A percentile compares a stretch with the other conserved stretches of the same genome.
phyloP scores from a whole-genome alignment of 768 basidiomycete species.

The Tulasnella sp. region DNA sequence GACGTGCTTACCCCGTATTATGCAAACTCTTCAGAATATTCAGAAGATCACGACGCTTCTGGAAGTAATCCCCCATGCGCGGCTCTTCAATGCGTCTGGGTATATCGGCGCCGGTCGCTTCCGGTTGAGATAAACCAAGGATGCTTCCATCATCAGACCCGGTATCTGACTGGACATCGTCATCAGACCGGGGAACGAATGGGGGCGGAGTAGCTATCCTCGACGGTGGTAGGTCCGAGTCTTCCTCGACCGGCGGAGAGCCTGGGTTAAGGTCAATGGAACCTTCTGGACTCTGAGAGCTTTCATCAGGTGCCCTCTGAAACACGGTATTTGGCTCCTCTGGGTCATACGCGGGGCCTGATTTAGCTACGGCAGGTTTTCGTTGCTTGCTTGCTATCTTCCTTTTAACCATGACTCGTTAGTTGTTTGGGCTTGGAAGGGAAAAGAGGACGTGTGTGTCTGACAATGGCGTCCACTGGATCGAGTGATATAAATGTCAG shows the following conservation, averaged over 20 bases:
- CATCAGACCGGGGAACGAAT: background rate
- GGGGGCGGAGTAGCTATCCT: background rate
- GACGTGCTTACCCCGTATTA: constrained; percentile 14
- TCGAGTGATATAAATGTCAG: background rate
- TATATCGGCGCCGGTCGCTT: background rate
- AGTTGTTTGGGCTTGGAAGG: background rate
- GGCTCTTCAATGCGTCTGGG: background rate
- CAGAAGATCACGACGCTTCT: constrained; percentile 21
- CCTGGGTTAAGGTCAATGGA: background rate
- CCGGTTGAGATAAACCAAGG: background rate
- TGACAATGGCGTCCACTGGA: background rate
- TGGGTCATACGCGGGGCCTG: no score
- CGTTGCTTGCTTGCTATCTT: background rate
- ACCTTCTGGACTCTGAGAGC: background rate
- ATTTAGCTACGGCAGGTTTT: no score
- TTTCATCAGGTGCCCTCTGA: background rate
- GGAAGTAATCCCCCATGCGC: background rate
- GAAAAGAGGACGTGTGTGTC: background rate
- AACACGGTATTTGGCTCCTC: no score
- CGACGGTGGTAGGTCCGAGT: background rate
- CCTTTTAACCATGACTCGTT: background rate
- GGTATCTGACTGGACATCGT: background rate
- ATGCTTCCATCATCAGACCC: background rate
- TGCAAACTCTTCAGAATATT: constrained; percentile 31
- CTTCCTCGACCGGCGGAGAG: background rate